These are phyloP conservation scores for Rhizodiscina lignyota DNA, from an alignment of 495 filamentous ascomycete species.

Conservation along the genomic window DNA sequence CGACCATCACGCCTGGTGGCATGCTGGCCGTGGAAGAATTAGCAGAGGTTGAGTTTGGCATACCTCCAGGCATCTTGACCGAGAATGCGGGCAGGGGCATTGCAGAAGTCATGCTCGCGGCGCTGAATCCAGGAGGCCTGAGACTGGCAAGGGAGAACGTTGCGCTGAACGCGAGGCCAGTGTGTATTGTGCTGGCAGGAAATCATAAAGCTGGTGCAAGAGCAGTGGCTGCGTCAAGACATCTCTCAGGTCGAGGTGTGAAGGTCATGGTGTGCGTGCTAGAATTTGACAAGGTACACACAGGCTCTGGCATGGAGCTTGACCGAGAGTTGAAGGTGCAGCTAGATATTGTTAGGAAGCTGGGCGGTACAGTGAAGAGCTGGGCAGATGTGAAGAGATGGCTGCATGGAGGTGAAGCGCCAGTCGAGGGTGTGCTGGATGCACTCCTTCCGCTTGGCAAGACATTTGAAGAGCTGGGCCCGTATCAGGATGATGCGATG, in stretches of 20 bases:
- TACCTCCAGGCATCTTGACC: slow-evolving; percentile 77
- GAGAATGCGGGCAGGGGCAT: slow-evolving; percentile 84
- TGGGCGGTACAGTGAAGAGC: slow-evolving; percentile 48
- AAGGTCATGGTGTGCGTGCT: slow-evolving; percentile 63
- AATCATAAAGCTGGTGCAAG: slow-evolving; percentile 76
- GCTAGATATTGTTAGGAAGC: slow-evolving; percentile 53
- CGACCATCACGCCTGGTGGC: slow-evolving; percentile 66
- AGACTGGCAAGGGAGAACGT: slow-evolving; percentile 22
- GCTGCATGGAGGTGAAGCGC: background rate
- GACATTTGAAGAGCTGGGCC: slow-evolving; percentile 66
- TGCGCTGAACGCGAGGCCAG: slow-evolving; percentile 30
- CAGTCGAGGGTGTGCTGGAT: slow-evolving; percentile 55
- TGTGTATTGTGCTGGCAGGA: slow-evolving; percentile 69
- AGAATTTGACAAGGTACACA: slow-evolving; percentile 71
- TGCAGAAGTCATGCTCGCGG: slow-evolving; percentile 58
- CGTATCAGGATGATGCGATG: slow-evolving; percentile 67
- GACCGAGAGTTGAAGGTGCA: slow-evolving; percentile 22
- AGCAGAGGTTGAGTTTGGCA: slow-evolving; percentile 62
- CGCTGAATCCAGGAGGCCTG: slow-evolving; percentile 24
- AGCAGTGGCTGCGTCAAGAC: slow-evolving; percentile 70
- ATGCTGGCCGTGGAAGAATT: slow-evolving; percentile 85
- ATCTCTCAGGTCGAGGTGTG: slow-evolving; percentile 64
- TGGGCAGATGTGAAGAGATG: slow-evolving; percentile 1
- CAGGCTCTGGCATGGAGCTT: slow-evolving; percentile 27
- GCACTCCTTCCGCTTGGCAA: slow-evolving; percentile 71